Percentiles rank a stretch among this genome's conserved stretches.
These are phyloP conservation scores for Claviceps sp. DNA, from an alignment of 2,329 filamentous ascomycete species.

Conservation along the genomic window DNA sequence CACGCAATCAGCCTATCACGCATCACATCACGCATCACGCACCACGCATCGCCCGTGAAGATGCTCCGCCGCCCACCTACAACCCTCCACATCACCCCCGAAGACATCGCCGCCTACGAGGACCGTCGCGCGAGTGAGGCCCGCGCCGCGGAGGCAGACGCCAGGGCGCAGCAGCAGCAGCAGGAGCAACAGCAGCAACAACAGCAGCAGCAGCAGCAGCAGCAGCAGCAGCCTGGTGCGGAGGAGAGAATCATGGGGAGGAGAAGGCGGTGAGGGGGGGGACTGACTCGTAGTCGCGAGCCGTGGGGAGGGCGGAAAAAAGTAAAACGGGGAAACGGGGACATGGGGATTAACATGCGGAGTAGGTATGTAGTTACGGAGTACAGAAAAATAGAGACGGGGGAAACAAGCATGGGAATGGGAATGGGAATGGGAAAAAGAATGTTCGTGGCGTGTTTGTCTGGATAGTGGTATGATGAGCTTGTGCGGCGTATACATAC, in stretches of 20 bases:
- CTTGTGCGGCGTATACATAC: too few species aligned
- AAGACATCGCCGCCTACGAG: constrained; percentile 59
- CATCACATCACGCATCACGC: background rate
- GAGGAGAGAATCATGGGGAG: constrained; percentile 25
- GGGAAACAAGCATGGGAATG: too few species aligned
- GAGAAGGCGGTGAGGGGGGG: background rate
- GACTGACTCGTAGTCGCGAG: background rate
- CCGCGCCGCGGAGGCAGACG: constrained; percentile 27
- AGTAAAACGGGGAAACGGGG: too few species aligned
- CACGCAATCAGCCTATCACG: too few species aligned
- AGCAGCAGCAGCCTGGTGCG: constrained; percentile 6
- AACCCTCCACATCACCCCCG: constrained; percentile 51
- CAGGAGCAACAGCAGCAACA: constrained; percentile 7
- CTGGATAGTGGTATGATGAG: too few species aligned
- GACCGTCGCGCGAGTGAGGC: constrained; percentile 39
- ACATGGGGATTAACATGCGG: too few species aligned
- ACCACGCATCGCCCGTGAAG: constrained; percentile 2
- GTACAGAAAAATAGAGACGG: too few species aligned
- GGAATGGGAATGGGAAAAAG: too few species aligned
- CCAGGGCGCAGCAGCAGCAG: constrained; percentile 8
- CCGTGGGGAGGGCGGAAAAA: too few species aligned
- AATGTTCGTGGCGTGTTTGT: too few species aligned
- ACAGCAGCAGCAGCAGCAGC: constrained; percentile 2
- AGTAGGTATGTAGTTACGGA: too few species aligned
- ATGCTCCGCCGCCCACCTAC: constrained; percentile 60